phyloP scores from a whole-genome alignment of 2,329 filamentous ascomycete genomes.

The Trematosphaeria pertusa region DNA sequence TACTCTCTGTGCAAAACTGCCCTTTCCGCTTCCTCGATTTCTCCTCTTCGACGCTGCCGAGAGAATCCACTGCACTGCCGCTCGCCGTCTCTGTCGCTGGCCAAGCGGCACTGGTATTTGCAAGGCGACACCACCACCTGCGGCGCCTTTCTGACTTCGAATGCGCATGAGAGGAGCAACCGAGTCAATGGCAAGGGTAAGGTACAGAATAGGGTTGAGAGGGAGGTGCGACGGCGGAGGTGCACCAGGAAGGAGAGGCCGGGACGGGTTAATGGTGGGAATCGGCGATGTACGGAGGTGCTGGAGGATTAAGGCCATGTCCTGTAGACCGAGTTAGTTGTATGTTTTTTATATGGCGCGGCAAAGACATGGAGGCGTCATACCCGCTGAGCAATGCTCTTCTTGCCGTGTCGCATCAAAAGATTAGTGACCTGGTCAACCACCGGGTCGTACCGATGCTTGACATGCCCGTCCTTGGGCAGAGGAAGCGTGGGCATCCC shows the following conservation, averaged over 20 bases:
- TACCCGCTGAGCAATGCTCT: constrained; percentile 88
- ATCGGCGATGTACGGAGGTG: constrained; percentile 83
- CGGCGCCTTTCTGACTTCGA: constrained; percentile 74
- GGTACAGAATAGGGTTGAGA: constrained; percentile 86
- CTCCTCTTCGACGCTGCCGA: constrained; percentile 81
- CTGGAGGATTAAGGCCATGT: constrained; percentile 83
- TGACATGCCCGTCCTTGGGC: constrained; percentile 68
- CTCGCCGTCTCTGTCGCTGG: constrained; percentile 76
- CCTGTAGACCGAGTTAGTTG: constrained; percentile 57
- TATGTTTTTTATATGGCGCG: constrained; percentile 6
- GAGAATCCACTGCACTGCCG: constrained; percentile 88
- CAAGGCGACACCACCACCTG: constrained; percentile 84
- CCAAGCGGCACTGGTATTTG: constrained; percentile 82
- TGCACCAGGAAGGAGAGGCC: constrained; percentile 75
- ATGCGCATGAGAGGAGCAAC: constrained; percentile 88
- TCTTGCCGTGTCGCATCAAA: constrained; percentile 90
- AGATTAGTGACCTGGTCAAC: constrained; percentile 87
- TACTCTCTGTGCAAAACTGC: constrained; percentile 77
- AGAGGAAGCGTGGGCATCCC: constrained; percentile 72
- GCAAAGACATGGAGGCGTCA: too few relatives aligned
- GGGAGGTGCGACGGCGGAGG: constrained; percentile 82
- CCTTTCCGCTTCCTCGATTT: constrained; percentile 72
- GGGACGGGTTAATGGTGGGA: constrained; percentile 74
- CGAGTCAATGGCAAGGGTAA: constrained; percentile 89
- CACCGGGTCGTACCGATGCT: constrained; percentile 84